phyloP scores from a whole-genome alignment of 768 basidiomycete species.

The Agaricus sinodeliciosus region DNA sequence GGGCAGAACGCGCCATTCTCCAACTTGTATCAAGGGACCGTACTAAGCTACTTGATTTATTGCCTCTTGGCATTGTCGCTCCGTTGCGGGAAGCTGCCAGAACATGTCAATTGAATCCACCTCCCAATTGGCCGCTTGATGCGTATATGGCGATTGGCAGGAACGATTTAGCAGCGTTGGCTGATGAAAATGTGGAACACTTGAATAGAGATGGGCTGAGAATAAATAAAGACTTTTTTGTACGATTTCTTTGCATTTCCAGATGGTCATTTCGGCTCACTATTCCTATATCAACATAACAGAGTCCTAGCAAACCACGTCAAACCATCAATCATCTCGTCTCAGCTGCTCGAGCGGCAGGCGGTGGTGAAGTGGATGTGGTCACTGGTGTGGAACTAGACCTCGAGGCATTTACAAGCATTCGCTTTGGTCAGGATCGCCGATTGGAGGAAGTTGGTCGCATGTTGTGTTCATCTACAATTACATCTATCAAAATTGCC shows the following conservation, averaged over 20 bases:
- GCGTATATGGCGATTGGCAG: slow-evolving; percentile 68
- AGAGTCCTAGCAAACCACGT: slow-evolving; percentile 48
- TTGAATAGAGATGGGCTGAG: slow-evolving; percentile 49
- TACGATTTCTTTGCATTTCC: slow-evolving; percentile 21
- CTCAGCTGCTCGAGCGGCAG: slow-evolving; percentile 41
- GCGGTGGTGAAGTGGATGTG: slow-evolving; percentile 47
- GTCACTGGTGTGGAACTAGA: slow-evolving; percentile 70
- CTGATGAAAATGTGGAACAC: slow-evolving; percentile 38
- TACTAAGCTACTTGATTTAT: slow-evolving; percentile 39
- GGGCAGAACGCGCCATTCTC: slow-evolving; percentile 60
- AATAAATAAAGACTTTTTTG: slow-evolving; percentile 51
- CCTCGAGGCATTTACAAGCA: slow-evolving; percentile 66
- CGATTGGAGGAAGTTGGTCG: slow-evolving; percentile 87
- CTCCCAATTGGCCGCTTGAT: slow-evolving; percentile 62
- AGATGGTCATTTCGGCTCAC: not conserved
- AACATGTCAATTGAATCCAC: slow-evolving; percentile 75
- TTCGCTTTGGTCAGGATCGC: slow-evolving; percentile 87
- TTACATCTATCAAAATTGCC: slow-evolving; percentile 55
- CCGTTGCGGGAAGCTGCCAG: slow-evolving; percentile 84
- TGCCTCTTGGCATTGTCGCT: slow-evolving; percentile 66
- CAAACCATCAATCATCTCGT: slow-evolving; percentile 47
- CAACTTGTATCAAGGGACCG: slow-evolving; percentile 46
- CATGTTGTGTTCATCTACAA: slow-evolving; percentile 76
- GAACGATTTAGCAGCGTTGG: slow-evolving; percentile 65
- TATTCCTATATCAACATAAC: slow-evolving; percentile 6